These are phyloP conservation scores for Brassica carinata DNA, from an alignment of 345 rosid species.

Conservation along the genomic window DNA sequence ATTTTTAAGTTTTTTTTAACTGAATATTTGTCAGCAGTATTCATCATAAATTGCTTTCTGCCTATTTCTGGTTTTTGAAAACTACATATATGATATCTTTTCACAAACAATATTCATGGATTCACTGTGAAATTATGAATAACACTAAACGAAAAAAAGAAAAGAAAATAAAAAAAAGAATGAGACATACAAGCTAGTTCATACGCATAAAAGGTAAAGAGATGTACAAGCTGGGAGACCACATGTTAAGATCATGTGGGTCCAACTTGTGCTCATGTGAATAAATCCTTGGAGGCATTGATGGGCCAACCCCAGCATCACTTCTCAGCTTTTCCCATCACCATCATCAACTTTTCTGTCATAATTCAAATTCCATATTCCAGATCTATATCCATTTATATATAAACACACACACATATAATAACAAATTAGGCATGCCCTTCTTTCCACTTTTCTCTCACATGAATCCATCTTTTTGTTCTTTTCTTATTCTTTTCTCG, in stretches of 20 bases:
- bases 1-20: neutral
- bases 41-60: neutral
- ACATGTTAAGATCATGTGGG: slow-evolving; percentile 42
- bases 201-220: neutral
- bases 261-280: slow-evolving; percentile 43
- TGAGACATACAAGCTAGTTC: neutral
- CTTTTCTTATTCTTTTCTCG: slow-evolving; percentile 25
- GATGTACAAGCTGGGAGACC: slow-evolving; percentile 6
- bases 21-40: too few species aligned
- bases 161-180: neutral
- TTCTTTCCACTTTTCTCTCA: slow-evolving; percentile 43
- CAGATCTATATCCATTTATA: slow-evolving; percentile 10
- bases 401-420: neutral
- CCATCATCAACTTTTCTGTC: slow-evolving; percentile 38
- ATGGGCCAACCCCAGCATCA: slow-evolving; percentile 43
- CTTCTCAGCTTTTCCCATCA: slow-evolving; percentile 35
- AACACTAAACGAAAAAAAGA: neutral
- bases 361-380: slow-evolving; percentile 36
- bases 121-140: neutral
- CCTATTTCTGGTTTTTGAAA: neutral
- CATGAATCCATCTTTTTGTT: slow-evolving; percentile 45
- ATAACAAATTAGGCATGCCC: slow-evolving; percentile 34
- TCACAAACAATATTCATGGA: neutral
- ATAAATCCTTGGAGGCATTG: slow-evolving; percentile 43
- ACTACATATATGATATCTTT: neutral